These are phyloP conservation scores for Hyaloperonospora brassicae DNA, from an alignment of 352 stramenopile genomes.

Conservation along the genomic window DNA sequence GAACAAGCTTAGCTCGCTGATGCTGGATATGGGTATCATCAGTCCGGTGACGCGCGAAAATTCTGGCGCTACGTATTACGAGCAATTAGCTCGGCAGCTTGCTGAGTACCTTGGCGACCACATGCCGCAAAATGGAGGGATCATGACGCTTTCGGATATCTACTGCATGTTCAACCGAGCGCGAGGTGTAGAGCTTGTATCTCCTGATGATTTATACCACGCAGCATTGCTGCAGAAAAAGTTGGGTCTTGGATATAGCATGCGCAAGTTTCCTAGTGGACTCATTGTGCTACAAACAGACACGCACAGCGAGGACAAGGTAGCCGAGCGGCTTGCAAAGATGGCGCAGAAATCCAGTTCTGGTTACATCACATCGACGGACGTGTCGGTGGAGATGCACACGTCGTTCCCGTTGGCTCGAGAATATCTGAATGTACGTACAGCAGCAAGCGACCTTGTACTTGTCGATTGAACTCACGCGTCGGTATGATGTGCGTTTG, in stretches of 20 bases:
- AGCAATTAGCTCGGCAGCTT: slow-evolving; percentile 86
- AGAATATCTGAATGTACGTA: slow-evolving; percentile 89
- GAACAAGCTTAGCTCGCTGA: slow-evolving; percentile 74
- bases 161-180: slow-evolving; percentile 99
- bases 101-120: slow-evolving; percentile 76
- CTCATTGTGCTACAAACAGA: slow-evolving; percentile 90
- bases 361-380: slow-evolving; percentile 81
- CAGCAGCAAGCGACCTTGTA: neutral
- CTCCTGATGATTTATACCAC: slow-evolving; percentile 94
- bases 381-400: slow-evolving; percentile 88
- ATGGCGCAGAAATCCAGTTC: slow-evolving; percentile 68
- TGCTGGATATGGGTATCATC: slow-evolving; percentile 90
- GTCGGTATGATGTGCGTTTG: slow-evolving; percentile 5
- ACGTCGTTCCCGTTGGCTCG: slow-evolving; percentile 92
- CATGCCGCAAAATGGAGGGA: slow-evolving; percentile 88
- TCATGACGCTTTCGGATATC: slow-evolving; percentile 98
- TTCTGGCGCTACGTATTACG: slow-evolving; percentile 82
- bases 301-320: slow-evolving; percentile 80
- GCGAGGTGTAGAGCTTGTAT: slow-evolving; percentile 94
- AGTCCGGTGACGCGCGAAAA: slow-evolving; percentile 89
- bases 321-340: slow-evolving; percentile 57
- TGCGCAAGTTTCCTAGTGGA: slow-evolving; percentile 90
- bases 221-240: slow-evolving; percentile 80
- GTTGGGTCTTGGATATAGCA: slow-evolving; percentile 85
- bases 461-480: slow-evolving; percentile 1